A percentile compares a stretch with the other conserved stretches of the same genome.
phyloP scores from a whole-genome alignment of 2,329 filamentous ascomycete genomes.

The Ustulina deusta region DNA sequence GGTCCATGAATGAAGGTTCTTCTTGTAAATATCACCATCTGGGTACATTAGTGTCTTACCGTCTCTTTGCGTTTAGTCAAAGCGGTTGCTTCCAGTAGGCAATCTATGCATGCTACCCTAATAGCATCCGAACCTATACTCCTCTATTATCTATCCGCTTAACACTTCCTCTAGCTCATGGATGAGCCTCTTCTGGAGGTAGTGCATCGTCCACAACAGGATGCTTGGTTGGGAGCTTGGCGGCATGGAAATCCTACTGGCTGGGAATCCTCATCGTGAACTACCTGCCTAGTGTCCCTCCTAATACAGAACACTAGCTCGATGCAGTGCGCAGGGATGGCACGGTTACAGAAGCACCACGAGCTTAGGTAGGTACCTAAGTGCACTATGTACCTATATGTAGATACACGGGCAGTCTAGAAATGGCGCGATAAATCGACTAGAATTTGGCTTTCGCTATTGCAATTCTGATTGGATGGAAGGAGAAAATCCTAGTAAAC shows the following conservation, averaged over 20 bases:
- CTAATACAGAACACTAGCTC: constrained; percentile 18
- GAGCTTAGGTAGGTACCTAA: constrained; percentile 19
- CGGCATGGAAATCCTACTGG: constrained; percentile 1
- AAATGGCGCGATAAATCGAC: constrained; percentile 20
- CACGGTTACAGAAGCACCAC: constrained; percentile 26
- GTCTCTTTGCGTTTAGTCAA: not conserved
- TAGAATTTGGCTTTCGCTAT: constrained; percentile 12
- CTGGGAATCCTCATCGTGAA: not conserved
- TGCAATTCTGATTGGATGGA: constrained; percentile 22
- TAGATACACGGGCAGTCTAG: too few species aligned
- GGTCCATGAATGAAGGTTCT: not conserved
- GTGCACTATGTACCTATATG: too few species aligned
- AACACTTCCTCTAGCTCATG: too few species aligned
- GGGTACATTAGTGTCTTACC: constrained; percentile 5
- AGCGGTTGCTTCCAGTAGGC: constrained; percentile 4
- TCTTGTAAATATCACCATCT: constrained; percentile 5
- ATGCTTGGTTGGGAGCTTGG: constrained; percentile 13
- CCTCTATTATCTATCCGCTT: too few species aligned
- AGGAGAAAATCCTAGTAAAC: not conserved
- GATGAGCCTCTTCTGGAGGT: constrained; percentile 16
- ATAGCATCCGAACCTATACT: too few species aligned
- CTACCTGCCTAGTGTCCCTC: not conserved
- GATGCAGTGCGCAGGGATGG: constrained; percentile 28
- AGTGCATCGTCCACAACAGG: constrained; percentile 2
- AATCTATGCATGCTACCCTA: too few species aligned